Conservation (phyloP, 441 rosid species). For the Mallotus japonicus region DNA sequence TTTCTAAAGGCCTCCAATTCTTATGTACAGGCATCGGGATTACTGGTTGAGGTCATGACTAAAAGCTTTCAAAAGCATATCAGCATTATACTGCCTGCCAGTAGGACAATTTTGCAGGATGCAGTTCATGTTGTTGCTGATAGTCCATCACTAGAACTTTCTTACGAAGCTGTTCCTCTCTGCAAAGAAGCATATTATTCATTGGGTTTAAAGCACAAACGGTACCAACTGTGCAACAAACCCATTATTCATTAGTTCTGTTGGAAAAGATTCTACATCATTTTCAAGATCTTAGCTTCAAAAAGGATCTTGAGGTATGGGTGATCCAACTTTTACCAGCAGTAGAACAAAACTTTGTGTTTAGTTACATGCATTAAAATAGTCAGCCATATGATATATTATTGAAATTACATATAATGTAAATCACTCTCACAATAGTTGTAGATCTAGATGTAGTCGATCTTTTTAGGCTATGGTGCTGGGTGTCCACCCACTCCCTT, state of each 20-base stretch:
- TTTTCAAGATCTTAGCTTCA: conserved; percentile 44
- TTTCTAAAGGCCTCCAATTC: no score
- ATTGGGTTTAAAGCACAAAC: no score
- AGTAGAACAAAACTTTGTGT: background rate
- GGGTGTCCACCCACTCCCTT: no score
- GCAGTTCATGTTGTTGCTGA: conserved; percentile 44
- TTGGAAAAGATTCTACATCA: conserved; percentile 77
- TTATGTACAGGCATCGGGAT: no score
- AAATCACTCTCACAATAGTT: no score
- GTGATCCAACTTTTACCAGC: background rate
- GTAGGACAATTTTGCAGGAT: conserved; percentile 51
- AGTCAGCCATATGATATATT: background rate
- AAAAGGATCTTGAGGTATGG: conserved; percentile 66
- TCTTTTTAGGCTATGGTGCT: no score
- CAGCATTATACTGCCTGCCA: conserved; percentile 43
- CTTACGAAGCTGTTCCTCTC: conserved; percentile 51
- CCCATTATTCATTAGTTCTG: conserved; percentile 79
- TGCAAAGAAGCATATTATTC: conserved; percentile 96
- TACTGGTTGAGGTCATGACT: conserved; percentile 59
- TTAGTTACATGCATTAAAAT: background rate
- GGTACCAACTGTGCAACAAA: no score
- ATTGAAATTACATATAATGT: background rate
- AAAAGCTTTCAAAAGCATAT: conserved; percentile 52
- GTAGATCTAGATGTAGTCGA: no score
- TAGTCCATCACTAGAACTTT: conserved; percentile 32